Conservation (phyloP, 2,329 filamentous ascomycete species). For the Emmonsiellopsis sp. region DNA sequence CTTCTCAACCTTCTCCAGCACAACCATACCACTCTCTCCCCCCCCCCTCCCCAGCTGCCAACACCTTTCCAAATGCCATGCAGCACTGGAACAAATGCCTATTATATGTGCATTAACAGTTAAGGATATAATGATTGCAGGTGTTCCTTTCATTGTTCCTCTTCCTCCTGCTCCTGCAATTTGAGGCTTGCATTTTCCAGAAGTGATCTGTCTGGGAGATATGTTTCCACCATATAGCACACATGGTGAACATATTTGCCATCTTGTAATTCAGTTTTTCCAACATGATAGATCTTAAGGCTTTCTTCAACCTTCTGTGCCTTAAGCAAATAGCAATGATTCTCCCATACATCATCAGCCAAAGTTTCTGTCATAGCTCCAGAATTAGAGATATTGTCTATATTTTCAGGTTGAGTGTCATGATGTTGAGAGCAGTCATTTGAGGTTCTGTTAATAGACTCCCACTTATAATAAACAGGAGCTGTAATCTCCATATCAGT, state of each 20-base stretch:
- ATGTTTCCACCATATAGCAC: background rate
- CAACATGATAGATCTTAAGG: background rate
- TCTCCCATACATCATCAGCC: background rate
- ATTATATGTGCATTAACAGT: background rate
- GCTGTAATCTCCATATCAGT: background rate
- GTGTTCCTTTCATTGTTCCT: background rate
- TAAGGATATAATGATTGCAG: background rate
- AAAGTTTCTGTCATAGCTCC: background rate
- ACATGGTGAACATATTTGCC: background rate
- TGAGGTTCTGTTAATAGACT: background rate
- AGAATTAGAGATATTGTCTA: background rate
- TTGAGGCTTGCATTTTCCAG: background rate
- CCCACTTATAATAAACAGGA: background rate
- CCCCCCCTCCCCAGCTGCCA: no score
- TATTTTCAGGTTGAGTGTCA: background rate
- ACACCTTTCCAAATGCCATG: no score
- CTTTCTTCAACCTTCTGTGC: background rate
- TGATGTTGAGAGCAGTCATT: background rate
- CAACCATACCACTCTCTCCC: no score
- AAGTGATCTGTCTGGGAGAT: no score
- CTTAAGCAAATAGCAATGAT: background rate
- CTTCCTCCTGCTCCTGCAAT: background rate
- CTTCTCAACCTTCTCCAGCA: no score
- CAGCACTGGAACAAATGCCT: no score
- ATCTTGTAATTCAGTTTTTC: background rate